Percentiles rank a stretch among this genome's conserved stretches.
phyloP scores from a whole-genome alignment of 1,284 basidiomycete genomes.

The Microbotryum saponariae region DNA sequence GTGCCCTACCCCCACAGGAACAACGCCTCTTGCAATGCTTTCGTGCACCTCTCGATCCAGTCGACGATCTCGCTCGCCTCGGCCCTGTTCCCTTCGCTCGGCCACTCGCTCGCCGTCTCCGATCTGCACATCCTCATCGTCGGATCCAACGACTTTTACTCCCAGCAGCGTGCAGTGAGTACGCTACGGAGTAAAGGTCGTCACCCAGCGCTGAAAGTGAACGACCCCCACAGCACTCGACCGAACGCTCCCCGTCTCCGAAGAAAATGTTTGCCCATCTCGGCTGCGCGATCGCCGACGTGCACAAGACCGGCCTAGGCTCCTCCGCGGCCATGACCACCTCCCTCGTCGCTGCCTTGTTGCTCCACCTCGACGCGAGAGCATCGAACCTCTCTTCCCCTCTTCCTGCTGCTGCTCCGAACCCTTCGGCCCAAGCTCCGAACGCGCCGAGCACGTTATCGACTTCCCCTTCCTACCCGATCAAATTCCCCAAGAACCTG shows the following conservation, averaged over 20 bases:
- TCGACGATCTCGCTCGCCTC: slow-evolving; percentile 62
- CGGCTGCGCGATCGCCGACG: slow-evolving; percentile 60
- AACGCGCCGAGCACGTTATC: background rate
- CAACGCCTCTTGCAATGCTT: slow-evolving; percentile 58
- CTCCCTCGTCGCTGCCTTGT: slow-evolving; percentile 76
- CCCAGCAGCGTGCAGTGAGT: slow-evolving; percentile 55
- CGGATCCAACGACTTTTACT: slow-evolving; percentile 97
- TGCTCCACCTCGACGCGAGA: slow-evolving; percentile 58
- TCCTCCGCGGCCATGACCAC: slow-evolving; percentile 96
- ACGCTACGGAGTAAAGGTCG: too few species aligned
- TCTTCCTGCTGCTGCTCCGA: background rate
- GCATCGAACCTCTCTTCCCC: slow-evolving; percentile 8
- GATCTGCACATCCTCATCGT: slow-evolving; percentile 71
- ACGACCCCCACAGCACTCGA: background rate
- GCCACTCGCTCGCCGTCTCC: slow-evolving; percentile 1
- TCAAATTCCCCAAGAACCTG: background rate
- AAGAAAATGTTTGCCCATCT: slow-evolving; percentile 64
- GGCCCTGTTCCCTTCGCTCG: slow-evolving; percentile 14
- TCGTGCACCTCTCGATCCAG: slow-evolving; percentile 78
- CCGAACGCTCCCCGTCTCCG: slow-evolving; percentile 45
- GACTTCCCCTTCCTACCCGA: background rate
- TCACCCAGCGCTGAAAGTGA: too few species aligned
- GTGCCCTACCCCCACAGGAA: background rate
- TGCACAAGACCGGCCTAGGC: slow-evolving; percentile 96
- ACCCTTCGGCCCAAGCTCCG: slow-evolving; percentile 5